Evolutionary conservation across 2,329 filamentous ascomycete species (phyloP), one percentile per base, ranked within the genome.

Genomic region (Aspergillus persii): DNA sequence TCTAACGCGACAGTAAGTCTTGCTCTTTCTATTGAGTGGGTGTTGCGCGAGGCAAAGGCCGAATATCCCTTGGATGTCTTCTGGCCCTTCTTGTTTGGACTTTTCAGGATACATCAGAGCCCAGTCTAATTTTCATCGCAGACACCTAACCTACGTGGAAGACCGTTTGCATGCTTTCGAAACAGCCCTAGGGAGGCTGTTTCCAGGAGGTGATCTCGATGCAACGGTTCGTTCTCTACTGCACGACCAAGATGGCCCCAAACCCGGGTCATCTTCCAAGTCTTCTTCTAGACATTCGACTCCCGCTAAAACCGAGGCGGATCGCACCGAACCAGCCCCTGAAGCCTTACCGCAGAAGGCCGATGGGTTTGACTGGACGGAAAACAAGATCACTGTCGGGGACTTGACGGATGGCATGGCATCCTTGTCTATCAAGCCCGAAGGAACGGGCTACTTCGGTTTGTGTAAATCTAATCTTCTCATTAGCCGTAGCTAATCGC

Each of bases 311-410:
- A 62, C 67, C 33, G 73, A 75, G 54, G 66, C 68, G 33, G 73
- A 74, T 53, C 68, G 69, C 31, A 67, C 70, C 9, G 73, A 76
- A 50, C 66, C 72, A 36, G 72, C 74, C 8, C 71, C 79, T 72
- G 66, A 86, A 83, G 70, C 74, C 50, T 61, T 76, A 31, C 74
- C 74, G 7, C 72, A 75, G 54, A 74, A 76, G 62, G 74, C 74
- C 8, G 74, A 74, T 64, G 73, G 70, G 36, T 75, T 75, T 63
- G 73, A 75, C 54, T 75, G 73, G 73, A 70, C 72, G 6, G 73
- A 77, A 57, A 76, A 74, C 53, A 72, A 74, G 56, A 71, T 77
- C 9, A 71, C 74, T 1, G 68, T 75, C 9, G 73, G 74, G 15
- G 74, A 76, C 61, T 56, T 76, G 54, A 74, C 74, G 3, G 74